These are phyloP conservation scores for Nakazawaea siamensis DNA, from an alignment of 805 yeast species.

Conservation along the genomic window DNA sequence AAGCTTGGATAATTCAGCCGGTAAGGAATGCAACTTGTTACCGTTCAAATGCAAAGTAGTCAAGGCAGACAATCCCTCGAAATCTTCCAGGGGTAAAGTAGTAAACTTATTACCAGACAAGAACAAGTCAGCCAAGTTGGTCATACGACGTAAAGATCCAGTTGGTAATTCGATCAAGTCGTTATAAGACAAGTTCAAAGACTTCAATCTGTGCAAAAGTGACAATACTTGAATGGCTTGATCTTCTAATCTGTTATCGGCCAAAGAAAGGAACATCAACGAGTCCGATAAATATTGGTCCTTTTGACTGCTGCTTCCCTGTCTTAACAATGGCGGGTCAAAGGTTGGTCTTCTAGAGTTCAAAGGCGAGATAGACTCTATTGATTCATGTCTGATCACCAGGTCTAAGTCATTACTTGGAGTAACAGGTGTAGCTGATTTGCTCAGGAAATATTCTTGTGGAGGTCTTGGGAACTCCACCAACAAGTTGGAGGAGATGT, in stretches of 20 bases:
- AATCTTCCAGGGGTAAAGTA: conserved; percentile 79
- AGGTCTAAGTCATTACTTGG: conserved; percentile 4
- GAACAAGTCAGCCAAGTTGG: conserved; percentile 53
- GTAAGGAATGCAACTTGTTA: conserved; percentile 77
- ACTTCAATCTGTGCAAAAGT: conserved; percentile 44
- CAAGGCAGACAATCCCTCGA: conserved; percentile 52
- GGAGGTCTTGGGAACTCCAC: conserved; percentile 50
- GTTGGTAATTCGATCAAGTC: conserved; percentile 74
- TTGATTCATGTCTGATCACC: conserved; percentile 10
- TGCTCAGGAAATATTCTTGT: conserved; percentile 16
- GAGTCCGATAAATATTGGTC: conserved; percentile 13
- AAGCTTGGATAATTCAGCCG: conserved; percentile 78
- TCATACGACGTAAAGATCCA: conserved; percentile 55
- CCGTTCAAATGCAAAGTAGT: conserved; percentile 66
- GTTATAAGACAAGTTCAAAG: conserved; percentile 76
- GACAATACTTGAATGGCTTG: conserved; percentile 65
- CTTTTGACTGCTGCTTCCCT: too few relatives aligned
- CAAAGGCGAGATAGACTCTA: conserved; percentile 10
- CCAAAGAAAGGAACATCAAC: conserved; percentile 51
- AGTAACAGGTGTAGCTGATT: conserved; percentile 5
- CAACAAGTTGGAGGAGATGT: conserved; percentile 67
- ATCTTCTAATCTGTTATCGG: conserved; percentile 81
- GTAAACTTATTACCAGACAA: conserved; percentile 79
- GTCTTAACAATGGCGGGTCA: conserved; percentile 1
- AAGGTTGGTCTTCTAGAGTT: conserved; percentile 13